Evolutionary conservation across 192 early-diverging fungal species (phyloP).

Genomic region (Nowakowskiella sp.): DNA sequence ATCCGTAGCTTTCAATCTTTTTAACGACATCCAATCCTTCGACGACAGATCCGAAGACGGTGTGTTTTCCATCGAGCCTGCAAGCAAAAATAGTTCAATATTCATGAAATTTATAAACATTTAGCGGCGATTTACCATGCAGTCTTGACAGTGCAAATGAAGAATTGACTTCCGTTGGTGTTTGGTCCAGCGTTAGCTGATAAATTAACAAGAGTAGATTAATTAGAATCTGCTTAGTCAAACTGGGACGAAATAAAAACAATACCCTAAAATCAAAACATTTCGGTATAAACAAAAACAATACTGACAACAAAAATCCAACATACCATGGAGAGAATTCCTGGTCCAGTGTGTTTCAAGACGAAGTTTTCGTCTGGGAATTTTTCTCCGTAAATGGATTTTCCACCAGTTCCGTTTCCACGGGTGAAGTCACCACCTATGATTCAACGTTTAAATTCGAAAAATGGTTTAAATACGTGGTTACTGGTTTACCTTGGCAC

Average conservation of each 20-base stretch:
- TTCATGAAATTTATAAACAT: constrained; percentile 70
- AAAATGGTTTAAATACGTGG: too few species aligned
- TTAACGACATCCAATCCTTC: constrained; percentile 57
- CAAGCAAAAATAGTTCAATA: background rate
- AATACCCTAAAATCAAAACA: too few species aligned
- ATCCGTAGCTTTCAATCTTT: constrained; percentile 63
- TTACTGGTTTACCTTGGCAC: constrained; percentile 24
- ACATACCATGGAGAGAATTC: constrained; percentile 41
- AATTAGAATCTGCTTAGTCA: background rate
- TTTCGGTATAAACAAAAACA: too few species aligned
- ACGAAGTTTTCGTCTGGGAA: constrained; percentile 92
- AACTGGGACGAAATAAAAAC: constrained; percentile 46
- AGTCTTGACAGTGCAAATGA: constrained; percentile 82
- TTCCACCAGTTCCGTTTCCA: constrained; percentile 81
- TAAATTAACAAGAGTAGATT: background rate
- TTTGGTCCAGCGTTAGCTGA: constrained; percentile 47
- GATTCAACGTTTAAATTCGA: constrained; percentile 5
- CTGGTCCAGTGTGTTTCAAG: constrained; percentile 63
- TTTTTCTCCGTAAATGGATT: constrained; percentile 72
- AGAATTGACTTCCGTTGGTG: constrained; percentile 85
- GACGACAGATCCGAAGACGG: constrained; percentile 43
- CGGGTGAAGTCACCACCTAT: constrained; percentile 84
- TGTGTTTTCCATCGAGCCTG: constrained; percentile 42
- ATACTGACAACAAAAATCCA: background rate
- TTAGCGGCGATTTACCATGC: constrained; percentile 68